Percentiles rank a stretch among this genome's conserved stretches.
These are phyloP conservation scores for Mycena kentingensis DNA, from an alignment of 768 basidiomycete species.

Conservation along the genomic window DNA sequence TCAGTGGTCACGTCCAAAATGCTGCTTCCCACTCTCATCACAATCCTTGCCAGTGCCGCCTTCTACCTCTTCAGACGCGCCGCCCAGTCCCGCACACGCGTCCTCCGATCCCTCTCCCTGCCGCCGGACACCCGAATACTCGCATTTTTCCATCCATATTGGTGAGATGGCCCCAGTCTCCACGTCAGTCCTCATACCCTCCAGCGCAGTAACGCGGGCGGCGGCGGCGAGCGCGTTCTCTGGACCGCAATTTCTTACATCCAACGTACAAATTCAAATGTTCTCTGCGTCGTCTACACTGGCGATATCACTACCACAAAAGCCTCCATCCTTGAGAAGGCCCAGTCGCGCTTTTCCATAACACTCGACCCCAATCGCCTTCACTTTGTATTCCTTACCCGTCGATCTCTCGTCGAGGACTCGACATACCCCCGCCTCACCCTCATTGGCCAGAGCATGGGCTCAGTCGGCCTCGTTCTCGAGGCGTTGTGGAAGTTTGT, in stretches of 20 bases:
- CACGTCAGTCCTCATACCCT: conserved; percentile 35
- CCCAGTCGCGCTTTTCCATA: conserved; percentile 69
- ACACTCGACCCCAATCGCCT: conserved; percentile 61
- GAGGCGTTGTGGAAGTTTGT: conserved; percentile 79
- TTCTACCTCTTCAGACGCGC: too few species aligned
- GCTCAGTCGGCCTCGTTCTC: conserved; percentile 80
- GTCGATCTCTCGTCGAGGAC: conserved; percentile 75
- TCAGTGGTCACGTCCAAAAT: too few species aligned
- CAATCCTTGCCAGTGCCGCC: too few species aligned
- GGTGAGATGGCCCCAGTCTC: conserved; percentile 51
- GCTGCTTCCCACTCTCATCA: too few species aligned
- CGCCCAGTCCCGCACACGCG: conserved; percentile 3
- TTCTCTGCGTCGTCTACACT: conserved; percentile 82
- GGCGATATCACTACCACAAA: conserved; percentile 85
- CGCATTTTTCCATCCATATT: conserved; percentile 91
- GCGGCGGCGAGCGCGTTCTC: conserved; percentile 93
- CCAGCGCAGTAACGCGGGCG: conserved; percentile 83
- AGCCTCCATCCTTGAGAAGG: conserved; percentile 76
- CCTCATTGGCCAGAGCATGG: conserved; percentile 87
- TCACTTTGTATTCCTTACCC: conserved; percentile 79
- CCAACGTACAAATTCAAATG: conserved; percentile 65
- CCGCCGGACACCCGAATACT: conserved; percentile 16
- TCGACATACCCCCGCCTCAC: conserved; percentile 88
- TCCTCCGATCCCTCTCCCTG: conserved; percentile 12
- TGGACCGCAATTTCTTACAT: conserved; percentile 86